Evolutionary conservation across 495 filamentous ascomycete genomes (phyloP), one percentile per base, ranked within the genome.

Genomic region (Podospora didyma): DNA sequence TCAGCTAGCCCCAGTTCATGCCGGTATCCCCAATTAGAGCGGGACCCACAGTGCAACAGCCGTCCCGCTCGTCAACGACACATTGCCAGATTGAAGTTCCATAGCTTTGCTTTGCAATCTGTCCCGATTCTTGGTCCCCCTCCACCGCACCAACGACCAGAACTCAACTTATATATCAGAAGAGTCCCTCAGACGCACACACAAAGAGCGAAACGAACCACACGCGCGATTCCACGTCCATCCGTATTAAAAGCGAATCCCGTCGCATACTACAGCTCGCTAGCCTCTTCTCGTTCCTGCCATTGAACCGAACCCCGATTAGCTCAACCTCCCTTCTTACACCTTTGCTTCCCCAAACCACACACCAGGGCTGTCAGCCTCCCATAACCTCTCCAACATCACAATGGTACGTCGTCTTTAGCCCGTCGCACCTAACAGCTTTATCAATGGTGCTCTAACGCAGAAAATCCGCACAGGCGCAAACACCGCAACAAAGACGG

Each of bases 401-500:
- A 31, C 26, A 31, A 31, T 31, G 26, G 26, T 31, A 31, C 26
- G 26, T 31, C 3, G 26, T 9, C 9, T 9, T 31, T 9, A 31
- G 9, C 26, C 9, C n/a, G n/a, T 31, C 26, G 4, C 26, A 4
- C 26, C 26, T 7, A 7, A 1, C n/a, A n/a, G n/a, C n/a, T n/a
- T n/a, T 14, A 42, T 14, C 12, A 42, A 42, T 14, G 39, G n/a
- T 14, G 12, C 39, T 16, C 12, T 16, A 14, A 42, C 39, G 3
- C 1, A 42, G 12, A 4, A 14, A 42, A 42, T 17, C 0, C n/a
- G 7, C 37, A 17, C 54, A 98, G 92, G 88, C 88, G 24, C 94
- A 98, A 87, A 98, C 94, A 58, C 92, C 90, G 26, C 84, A 92
- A 71, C 95, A 97, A 78, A 88, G 92, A 61, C 84, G 83, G 66